Base-by-base conservation (phyloP, 805 yeast genomes). In the Metschnikowia vanudenii region DNA sequence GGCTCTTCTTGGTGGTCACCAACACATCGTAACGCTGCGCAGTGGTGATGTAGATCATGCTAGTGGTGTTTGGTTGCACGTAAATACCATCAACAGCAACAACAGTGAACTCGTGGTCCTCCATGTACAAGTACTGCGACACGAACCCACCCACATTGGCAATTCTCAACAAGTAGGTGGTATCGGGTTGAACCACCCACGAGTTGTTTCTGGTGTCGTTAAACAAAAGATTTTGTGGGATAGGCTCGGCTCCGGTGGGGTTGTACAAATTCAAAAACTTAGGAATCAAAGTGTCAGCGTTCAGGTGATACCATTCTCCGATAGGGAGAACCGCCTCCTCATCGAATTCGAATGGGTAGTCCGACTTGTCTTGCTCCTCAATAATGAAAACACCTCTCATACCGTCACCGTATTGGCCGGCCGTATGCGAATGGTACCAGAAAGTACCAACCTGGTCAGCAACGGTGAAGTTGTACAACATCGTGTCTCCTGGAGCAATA, bases 181-280 rank as follows among this genome's bases (percentile, higher is more conserved):
- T 89, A 69, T 82, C 81, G 7, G 98, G 96, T 70, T 87, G 62
- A 46, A 92, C 95, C 8, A 69, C 54, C 85, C 89, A 81, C n/a
- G 91, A 79, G 60, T 78, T 72, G 67, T 86, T 85, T 60, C 75
- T 78, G 11, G 96, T 84, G 62, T 90, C 89, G 71, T 92, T 92
- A 65, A 90, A 74, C 58, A 94, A 76, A 56, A 86, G 67, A 63
- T 78, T 74, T 55, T 87, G 85, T 8, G 99, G 99, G 56, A 94
- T 83, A 42, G 99, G 99, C 71, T 94, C 99, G 37, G 98, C 97
- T 61, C 99, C 99, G 9, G 97, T 88, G 49, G 99, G 99, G 68
- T 94, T 94, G 73, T 75, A 82, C 52, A 83, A 64, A 54, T 71
- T 79, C 73, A 90, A 62, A 71, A 94, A 91, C 31, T 57, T 48